Evolutionary conservation across 495 filamentous ascomycete species (phyloP), one percentile per base, ranked within the genome.

Genomic region (Neurospora sp.): DNA sequence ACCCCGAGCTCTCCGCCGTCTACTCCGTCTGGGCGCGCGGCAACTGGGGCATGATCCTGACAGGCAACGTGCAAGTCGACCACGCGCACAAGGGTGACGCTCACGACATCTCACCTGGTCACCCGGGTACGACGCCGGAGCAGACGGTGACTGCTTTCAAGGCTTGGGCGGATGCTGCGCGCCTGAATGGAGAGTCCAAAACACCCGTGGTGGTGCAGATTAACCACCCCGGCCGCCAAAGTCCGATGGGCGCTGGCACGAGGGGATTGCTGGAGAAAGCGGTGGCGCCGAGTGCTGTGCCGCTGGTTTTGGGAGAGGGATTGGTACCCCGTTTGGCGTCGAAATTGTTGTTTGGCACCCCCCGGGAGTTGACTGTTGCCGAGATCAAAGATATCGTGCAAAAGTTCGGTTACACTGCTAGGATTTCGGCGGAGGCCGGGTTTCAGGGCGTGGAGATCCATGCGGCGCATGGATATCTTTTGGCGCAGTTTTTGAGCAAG

Each of bases 401-500:
- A 0, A 84, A 86, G 71, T 92, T 89, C 69, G 89, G 82, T 3
- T 78, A 84, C 20, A 89, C 89, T 4, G 88, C 91, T 1, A 79
- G 84, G 69, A 88, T 89, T 65, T 86, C 87, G 1, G 83, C 92
- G 10, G 83, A 83, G 6, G 92, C 91, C 0, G 92, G 91, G n/a
- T 94, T 93, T 70, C 90, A 92, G 74, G 91, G 90, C 16, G 90
- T 94, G 2, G 89, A 94, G 81, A 83, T 93, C 70, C 91, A 93
- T 75, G 89, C 83, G 42, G 90, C 90, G 5, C 92, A 94, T 75
- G 92, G 92, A 3, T 93, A 92, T 75, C 78, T 94, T 71, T 82
- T 92, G 69, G 88, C 92, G 75, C 92, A 94, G 79, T 94, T 94
- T 78, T 82, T 83, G 7, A 88, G 89, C 72, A 85, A 88, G 71